These are phyloP conservation scores for Chytriomyces confervae DNA, from an alignment of 192 early-diverging fungal genomes.

Conservation along the genomic window DNA sequence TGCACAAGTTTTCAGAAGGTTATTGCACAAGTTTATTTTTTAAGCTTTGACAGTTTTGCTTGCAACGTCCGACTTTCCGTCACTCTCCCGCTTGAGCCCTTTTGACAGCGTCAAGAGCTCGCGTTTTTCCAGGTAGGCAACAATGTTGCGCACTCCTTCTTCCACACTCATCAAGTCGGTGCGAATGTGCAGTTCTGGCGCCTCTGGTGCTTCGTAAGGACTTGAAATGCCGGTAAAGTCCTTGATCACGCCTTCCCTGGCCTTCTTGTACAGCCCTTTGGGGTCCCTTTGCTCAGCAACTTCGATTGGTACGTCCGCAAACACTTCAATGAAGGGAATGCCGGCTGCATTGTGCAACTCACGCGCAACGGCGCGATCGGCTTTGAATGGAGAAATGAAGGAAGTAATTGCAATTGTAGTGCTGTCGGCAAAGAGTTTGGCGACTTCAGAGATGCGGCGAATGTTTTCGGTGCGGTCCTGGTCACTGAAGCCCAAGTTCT, in stretches of 20 bases:
- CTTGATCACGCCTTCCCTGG: slow-evolving; percentile 90
- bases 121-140: slow-evolving; percentile 6
- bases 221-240: slow-evolving; percentile 95
- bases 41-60: too few species aligned
- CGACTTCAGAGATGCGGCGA: slow-evolving; percentile 87
- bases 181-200: slow-evolving; percentile 84
- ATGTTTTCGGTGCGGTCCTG: slow-evolving; percentile 95
- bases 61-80: not conserved
- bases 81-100: not conserved
- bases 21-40: too few species aligned
- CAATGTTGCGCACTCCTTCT: slow-evolving; percentile 61
- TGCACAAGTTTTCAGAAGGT: too few species aligned
- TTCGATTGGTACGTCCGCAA: slow-evolving; percentile 84
- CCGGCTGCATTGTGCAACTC: slow-evolving; percentile 74
- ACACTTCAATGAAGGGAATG: slow-evolving; percentile 89
- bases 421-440: slow-evolving; percentile 92
- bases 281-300: slow-evolving; percentile 92
- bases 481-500: slow-evolving; percentile 85
- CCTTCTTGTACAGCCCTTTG: slow-evolving; percentile 96
- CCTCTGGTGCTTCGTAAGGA: slow-evolving; percentile 85
- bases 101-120: not conserved
- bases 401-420: slow-evolving; percentile 82
- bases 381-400: slow-evolving; percentile 89
- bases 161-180: slow-evolving; percentile 77
- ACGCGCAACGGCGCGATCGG: slow-evolving; percentile 81